A percentile compares a stretch with the other conserved stretches of the same genome.
Conservation (phyloP, 2,329 filamentous ascomycete genomes). For the Trichoderma sp. region DNA sequence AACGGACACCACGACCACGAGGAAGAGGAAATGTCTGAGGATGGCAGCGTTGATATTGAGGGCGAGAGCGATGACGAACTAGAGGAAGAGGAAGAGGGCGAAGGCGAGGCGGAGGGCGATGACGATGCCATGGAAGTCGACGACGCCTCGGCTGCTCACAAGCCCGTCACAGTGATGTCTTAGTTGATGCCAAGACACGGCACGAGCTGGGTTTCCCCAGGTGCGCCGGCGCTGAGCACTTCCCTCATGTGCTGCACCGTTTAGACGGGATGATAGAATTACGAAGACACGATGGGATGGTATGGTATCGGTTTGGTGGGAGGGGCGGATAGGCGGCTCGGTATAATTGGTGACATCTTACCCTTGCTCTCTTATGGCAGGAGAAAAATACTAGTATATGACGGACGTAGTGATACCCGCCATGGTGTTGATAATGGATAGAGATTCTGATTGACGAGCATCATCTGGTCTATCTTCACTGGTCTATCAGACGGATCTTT, state of each 20-base stretch:
- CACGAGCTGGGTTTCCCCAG: neutral
- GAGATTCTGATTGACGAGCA: neutral
- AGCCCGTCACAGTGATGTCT: constrained; percentile 36
- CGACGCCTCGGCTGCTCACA: constrained; percentile 32
- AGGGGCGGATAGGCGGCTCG: constrained; percentile 10
- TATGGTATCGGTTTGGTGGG: constrained; percentile 20
- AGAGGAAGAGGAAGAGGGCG: constrained; percentile 58
- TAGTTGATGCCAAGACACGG: constrained; percentile 22
- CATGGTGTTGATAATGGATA: constrained; percentile 3
- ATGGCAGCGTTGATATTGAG: constrained; percentile 75
- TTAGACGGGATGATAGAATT: constrained; percentile 27
- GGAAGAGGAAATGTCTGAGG: constrained; percentile 67
- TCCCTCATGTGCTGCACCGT: constrained; percentile 21
- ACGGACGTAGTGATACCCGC: neutral
- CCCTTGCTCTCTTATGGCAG: constrained; percentile 8
- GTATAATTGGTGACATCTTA: constrained; percentile 16
- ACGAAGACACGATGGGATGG: constrained; percentile 33
- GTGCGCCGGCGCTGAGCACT: neutral
- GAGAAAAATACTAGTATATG: constrained; percentile 11
- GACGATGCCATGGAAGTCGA: constrained; percentile 53
- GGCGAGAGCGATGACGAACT: constrained; percentile 72
- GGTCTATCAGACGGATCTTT: neutral
- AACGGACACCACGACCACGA: constrained; percentile 45
- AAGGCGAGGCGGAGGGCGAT: constrained; percentile 36
- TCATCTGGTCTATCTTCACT: neutral